These are phyloP conservation scores for Neurospora sp. DNA, from an alignment of 495 filamentous ascomycete species.

Conservation along the genomic window DNA sequence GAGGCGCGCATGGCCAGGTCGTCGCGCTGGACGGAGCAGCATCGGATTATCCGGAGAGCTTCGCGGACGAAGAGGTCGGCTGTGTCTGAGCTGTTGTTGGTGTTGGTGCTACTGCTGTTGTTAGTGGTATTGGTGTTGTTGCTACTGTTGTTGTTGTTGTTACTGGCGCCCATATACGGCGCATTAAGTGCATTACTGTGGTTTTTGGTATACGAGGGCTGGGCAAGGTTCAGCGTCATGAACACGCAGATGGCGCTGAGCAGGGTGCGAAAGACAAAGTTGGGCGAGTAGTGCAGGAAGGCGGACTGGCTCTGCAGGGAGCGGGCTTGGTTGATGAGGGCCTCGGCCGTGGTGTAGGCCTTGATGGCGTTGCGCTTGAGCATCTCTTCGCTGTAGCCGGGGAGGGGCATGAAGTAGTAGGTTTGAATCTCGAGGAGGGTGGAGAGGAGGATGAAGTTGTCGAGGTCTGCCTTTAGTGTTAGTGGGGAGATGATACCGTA, in stretches of 20 bases:
- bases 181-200: neutral
- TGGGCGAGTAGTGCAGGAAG: slow-evolving; percentile 30
- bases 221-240: slow-evolving; percentile 25
- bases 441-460: slow-evolving; percentile 29
- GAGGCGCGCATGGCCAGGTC: slow-evolving; percentile 27
- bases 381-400: slow-evolving; percentile 22
- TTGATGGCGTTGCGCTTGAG: slow-evolving; percentile 32
- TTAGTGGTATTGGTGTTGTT: neutral
- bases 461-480: slow-evolving; percentile 20
- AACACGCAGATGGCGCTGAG: slow-evolving; percentile 26
- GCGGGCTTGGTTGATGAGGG: slow-evolving; percentile 21
- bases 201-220: neutral
- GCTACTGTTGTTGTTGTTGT: neutral
- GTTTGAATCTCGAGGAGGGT: slow-evolving; percentile 35
- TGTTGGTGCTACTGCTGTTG: neutral
- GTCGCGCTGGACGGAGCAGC: slow-evolving; percentile 15
- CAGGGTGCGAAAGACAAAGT: slow-evolving; percentile 31
- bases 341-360: slow-evolving; percentile 29
- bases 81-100: slow-evolving; percentile 1
- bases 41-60: slow-evolving; percentile 11
- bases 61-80: slow-evolving; percentile 15
- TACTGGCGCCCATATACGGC: neutral
- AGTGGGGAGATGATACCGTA: neutral
- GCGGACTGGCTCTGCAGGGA: slow-evolving; percentile 20
- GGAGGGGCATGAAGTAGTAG: slow-evolving; percentile 35